Evolutionary conservation across 768 basidiomycete species (phyloP), one percentile per base, ranked within the genome.

Genomic region (Gloeopeniophorella convolvens): DNA sequence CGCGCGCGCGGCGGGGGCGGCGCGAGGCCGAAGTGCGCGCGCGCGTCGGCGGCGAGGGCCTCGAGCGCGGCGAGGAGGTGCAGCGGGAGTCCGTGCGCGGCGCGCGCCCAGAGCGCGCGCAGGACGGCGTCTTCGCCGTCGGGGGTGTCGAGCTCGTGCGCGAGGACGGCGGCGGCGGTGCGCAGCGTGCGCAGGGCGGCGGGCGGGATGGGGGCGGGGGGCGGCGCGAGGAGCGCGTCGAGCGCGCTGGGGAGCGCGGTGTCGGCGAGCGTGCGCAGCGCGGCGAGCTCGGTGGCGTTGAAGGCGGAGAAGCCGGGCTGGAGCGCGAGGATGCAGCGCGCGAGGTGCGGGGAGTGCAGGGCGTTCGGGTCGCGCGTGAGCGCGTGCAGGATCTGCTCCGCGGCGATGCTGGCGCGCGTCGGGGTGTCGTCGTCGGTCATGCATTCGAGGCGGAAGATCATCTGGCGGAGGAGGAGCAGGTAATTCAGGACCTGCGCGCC

Each of bases 401-500:
- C 83, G 34, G 85, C 72, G 27, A 82, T 74, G 2, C 79, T 79
- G 0, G 82, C 77, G 56, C 75, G 77, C 23, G 77, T 73, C 0
- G 85, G 88, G 10, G 75, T 69, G 39, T 79, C 78, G 46, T 80
- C 79, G 42, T 73, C 72, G n/a, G 77, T 78, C 63, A 86, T 85
- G 69, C 84, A 85, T 56, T 79, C 79, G 20, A 90, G 69, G 9
- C 87, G 80, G 45, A 79, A 78, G 0, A 79, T 79, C 65, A 88
- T 75, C 62, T 88, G 86, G 5, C 82, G 79, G 21, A 89, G 65
- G 13, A 85, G 72, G 12, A 91, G 68, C 7, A 88, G 70, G 59
- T 84, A 83, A 55, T 88, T 84, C 26, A 86, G 74, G 40, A 89
- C 83, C 88, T 82, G 58, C n/a, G 1, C n/a, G n/a, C n/a, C n/a